A percentile compares a stretch with the other conserved stretches of the same genome.
These are phyloP conservation scores for Penicillium mononematosum DNA, from an alignment of 495 filamentous ascomycete genomes.

Conservation along the genomic window DNA sequence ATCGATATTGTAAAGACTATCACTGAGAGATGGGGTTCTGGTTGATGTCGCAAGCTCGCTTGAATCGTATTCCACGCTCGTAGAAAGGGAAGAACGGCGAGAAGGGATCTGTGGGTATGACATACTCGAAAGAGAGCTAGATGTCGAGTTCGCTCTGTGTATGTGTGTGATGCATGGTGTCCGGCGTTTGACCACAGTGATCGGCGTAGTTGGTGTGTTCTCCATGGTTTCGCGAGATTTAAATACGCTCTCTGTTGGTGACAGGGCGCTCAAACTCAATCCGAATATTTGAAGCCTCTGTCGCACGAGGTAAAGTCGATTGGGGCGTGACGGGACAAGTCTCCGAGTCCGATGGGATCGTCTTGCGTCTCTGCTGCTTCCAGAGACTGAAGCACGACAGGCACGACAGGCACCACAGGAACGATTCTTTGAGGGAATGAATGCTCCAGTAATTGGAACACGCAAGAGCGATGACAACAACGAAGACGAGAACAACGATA, in stretches of 20 bases:
- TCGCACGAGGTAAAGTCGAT: conserved; percentile 9
- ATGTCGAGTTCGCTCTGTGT: conserved; percentile 12
- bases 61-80: conserved; percentile 10
- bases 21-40: conserved; percentile 27
- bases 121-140: conserved; percentile 14
- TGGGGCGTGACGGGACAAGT: conserved; percentile 6
- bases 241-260: conserved; percentile 23
- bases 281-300: conserved; percentile 21
- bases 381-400: conserved; percentile 12
- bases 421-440: conserved; percentile 12
- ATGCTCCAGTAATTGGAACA: conserved; percentile 42
- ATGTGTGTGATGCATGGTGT: conserved; percentile 3
- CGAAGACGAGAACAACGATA: conserved; percentile 45
- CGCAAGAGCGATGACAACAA: conserved; percentile 47
- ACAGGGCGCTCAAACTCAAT: conserved; percentile 23
- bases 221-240: conserved; percentile 14
- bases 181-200: conserved; percentile 11
- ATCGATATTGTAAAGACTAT: conserved; percentile 24
- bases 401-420: conserved; percentile 15
- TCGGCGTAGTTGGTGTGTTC: conserved; percentile 11
- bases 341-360: conserved; percentile 23
- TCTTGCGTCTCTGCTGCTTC: conserved; percentile 19
- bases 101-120: conserved; percentile 29
- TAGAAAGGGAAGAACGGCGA: conserved; percentile 28
- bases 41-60: conserved; percentile 23